phyloP scores from a whole-genome alignment of 495 filamentous ascomycete species.

The Geopyxis carbonaria region DNA sequence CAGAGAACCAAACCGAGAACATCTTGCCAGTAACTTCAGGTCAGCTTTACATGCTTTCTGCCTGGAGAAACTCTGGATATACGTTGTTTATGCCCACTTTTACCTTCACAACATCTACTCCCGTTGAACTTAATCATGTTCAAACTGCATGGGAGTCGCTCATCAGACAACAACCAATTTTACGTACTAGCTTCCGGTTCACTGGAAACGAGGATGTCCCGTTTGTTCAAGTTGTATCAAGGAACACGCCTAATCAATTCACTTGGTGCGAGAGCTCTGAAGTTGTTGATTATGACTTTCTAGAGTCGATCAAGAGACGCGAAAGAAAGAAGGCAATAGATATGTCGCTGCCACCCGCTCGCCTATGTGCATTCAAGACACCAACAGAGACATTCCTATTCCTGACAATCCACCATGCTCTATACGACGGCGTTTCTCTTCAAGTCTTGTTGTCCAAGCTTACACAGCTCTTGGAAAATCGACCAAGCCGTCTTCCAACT shows the following conservation, averaged over 20 bases:
- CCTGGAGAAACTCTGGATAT: constrained; percentile 47
- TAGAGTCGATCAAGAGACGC: constrained; percentile 10
- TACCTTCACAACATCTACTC: constrained; percentile 30
- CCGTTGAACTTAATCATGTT: constrained; percentile 27
- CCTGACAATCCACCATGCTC: constrained; percentile 43
- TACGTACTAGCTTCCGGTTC: constrained; percentile 45
- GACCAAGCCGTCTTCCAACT: constrained; percentile 9
- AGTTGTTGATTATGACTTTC: constrained; percentile 3
- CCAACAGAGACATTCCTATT: constrained; percentile 19
- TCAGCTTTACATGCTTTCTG: constrained; percentile 52
- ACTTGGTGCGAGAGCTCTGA: constrained; percentile 13
- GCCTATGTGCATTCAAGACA: constrained; percentile 20
- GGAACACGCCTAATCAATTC: constrained; percentile 13
- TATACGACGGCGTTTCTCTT: constrained; percentile 44
- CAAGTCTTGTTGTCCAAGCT: constrained; percentile 33
- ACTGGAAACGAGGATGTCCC: constrained; percentile 31
- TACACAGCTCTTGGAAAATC: constrained; percentile 26
- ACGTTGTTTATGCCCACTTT: constrained; percentile 48
- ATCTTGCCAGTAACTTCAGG: constrained; percentile 49
- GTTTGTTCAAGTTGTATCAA: constrained; percentile 36
- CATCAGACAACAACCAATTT: constrained; percentile 35
- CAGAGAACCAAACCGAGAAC: constrained; percentile 32
- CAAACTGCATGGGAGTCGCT: constrained; percentile 39
- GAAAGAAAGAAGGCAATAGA: constrained; percentile 11
- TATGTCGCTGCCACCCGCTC: constrained; percentile 17